These are phyloP conservation scores for Exophiala aquamarina DNA, from an alignment of 2,329 filamentous ascomycete species.

Conservation along the genomic window DNA sequence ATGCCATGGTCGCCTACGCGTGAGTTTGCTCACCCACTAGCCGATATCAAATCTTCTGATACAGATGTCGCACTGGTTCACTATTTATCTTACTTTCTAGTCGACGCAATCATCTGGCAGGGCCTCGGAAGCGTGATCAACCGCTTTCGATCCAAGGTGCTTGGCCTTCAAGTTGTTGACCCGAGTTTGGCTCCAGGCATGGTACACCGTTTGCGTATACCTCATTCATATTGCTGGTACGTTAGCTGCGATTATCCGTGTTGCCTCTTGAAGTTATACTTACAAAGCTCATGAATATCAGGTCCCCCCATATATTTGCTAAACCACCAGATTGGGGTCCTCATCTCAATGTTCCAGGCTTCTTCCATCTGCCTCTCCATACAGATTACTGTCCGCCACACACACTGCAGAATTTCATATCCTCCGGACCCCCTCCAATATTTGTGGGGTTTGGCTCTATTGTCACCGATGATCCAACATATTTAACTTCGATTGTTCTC, in stretches of 20 bases:
- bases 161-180: conserved; percentile 42
- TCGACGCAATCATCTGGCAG: conserved; percentile 53
- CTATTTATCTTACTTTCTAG: conserved; percentile 46
- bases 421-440: conserved; percentile 47
- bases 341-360: conserved; percentile 45
- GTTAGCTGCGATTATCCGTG: neutral
- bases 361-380: conserved; percentile 41
- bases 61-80: conserved; percentile 39
- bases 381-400: conserved; percentile 40
- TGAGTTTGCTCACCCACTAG: conserved; percentile 50
- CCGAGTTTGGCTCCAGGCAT: conserved; percentile 38
- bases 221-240: conserved; percentile 46
- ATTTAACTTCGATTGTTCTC: conserved; percentile 46
- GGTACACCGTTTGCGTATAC: conserved; percentile 37
- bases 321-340: conserved; percentile 41
- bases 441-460: conserved; percentile 60
- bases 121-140: conserved; percentile 50
- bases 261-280: no score
- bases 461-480: conserved; percentile 51
- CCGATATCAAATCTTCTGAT: conserved; percentile 41
- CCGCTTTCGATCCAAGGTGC: conserved; percentile 35
- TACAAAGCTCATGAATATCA: neutral
- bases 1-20: conserved; percentile 51
- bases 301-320: conserved; percentile 39
- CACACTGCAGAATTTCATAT: conserved; percentile 45